Evolutionary conservation across 192 early-diverging fungal species (phyloP).

Genomic region (Rhizophagus sp.): DNA sequence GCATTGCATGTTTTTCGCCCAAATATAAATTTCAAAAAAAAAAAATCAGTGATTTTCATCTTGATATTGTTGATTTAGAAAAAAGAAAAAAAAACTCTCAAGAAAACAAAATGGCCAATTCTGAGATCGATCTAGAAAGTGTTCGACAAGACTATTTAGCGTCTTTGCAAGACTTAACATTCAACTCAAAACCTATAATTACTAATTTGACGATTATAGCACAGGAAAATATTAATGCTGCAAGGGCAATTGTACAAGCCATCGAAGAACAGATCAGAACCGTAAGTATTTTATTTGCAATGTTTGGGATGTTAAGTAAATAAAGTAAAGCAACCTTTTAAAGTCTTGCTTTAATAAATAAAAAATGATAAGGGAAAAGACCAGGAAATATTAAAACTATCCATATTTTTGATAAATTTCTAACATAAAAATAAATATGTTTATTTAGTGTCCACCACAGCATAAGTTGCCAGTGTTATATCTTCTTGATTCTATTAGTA

Average conservation of each 20-base stretch:
- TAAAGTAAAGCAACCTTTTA: neutral
- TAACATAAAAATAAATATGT: neutral
- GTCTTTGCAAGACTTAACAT: slow-evolving; percentile 78
- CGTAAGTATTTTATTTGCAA: slow-evolving; percentile 40
- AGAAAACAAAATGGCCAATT: slow-evolving; percentile 12
- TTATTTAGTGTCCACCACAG: slow-evolving; percentile 62
- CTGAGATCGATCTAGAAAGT: slow-evolving; percentile 27
- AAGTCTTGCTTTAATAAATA: neutral
- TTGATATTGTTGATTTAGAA: neutral
- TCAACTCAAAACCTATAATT: slow-evolving; percentile 94
- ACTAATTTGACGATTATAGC: slow-evolving; percentile 86
- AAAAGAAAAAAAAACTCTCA: neutral
- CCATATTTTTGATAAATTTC: neutral
- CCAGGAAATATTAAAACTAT: neutral
- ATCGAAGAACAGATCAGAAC: slow-evolving; percentile 61
- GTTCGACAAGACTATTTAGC: slow-evolving; percentile 63
- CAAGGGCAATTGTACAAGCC: slow-evolving; percentile 74
- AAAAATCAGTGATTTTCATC: no score
- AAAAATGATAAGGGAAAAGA: neutral
- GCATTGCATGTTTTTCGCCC: no score
- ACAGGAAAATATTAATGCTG: slow-evolving; percentile 64
- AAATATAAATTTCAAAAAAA: no score
- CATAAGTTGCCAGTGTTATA: slow-evolving; percentile 90
- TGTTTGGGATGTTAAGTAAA: neutral
- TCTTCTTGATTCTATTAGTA: slow-evolving; percentile 94